phyloP scores from a whole-genome alignment of 441 rosid species.

The Pelargonium fulgidum region DNA sequence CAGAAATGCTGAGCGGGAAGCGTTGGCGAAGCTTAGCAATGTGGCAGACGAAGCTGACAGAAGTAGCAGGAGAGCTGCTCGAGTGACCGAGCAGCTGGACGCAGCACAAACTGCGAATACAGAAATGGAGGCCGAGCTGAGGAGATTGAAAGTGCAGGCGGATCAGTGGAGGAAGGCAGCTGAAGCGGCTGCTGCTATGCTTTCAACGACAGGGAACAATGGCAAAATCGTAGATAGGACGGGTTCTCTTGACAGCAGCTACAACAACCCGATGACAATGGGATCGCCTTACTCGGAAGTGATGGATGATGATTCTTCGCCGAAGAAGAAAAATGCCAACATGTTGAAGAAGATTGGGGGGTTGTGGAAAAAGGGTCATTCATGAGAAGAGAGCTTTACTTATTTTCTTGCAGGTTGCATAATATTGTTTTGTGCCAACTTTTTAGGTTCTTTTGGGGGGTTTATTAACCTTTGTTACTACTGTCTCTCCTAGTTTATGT shows the following conservation, averaged over 20 bases:
- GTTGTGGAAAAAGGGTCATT: slow-evolving; percentile 49
- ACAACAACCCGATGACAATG: slow-evolving; percentile 32
- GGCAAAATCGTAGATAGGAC: slow-evolving; percentile 49
- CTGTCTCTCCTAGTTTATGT: too few relatives aligned
- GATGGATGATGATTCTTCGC: slow-evolving; percentile 23
- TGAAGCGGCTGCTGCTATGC: slow-evolving; percentile 64
- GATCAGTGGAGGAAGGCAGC: slow-evolving; percentile 83
- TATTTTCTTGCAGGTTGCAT: too few relatives aligned
- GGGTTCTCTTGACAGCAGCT: slow-evolving; percentile 41
- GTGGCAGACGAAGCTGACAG: slow-evolving; percentile 58
- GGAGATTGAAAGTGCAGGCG: slow-evolving; percentile 67
- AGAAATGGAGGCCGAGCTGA: slow-evolving; percentile 53
- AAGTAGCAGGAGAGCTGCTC: slow-evolving; percentile 44
- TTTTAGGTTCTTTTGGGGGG: too few relatives aligned
- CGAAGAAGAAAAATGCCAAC: slow-evolving; percentile 64
- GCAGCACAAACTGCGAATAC: slow-evolving; percentile 51
- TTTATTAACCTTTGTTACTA: too few relatives aligned
- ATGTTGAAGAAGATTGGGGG: slow-evolving; percentile 70
- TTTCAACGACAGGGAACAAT: slow-evolving; percentile 46
- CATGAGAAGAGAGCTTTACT: too few relatives aligned
- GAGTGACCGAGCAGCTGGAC: slow-evolving; percentile 57
- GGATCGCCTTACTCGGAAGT: slow-evolving; percentile 44
- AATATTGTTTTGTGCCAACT: too few relatives aligned
- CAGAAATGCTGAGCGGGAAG: slow-evolving; percentile 49
- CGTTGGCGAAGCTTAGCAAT: slow-evolving; percentile 51